phyloP scores from a whole-genome alignment of 2,329 filamentous ascomycete genomes.

The Pseudophaeomoniella oleicola region DNA sequence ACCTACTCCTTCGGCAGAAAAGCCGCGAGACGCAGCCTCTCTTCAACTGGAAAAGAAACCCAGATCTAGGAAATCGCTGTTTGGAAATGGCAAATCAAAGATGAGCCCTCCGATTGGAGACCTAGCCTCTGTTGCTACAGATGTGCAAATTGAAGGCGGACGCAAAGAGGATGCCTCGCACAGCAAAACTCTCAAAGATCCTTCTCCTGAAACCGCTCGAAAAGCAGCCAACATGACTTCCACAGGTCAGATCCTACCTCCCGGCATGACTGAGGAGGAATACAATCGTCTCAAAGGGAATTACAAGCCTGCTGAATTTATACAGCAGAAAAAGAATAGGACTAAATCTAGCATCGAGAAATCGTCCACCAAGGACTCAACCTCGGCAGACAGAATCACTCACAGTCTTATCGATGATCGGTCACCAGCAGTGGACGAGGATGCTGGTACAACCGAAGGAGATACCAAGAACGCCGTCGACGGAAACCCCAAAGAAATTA shows the following conservation, averaged over 20 bases:
- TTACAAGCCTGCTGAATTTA: background rate
- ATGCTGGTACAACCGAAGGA: too few relatives aligned
- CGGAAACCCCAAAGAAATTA: too few relatives aligned
- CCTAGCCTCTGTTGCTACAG: background rate
- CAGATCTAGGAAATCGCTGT: background rate
- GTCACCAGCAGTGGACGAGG: too few relatives aligned
- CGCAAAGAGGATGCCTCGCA: background rate
- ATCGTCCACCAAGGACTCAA: too few relatives aligned
- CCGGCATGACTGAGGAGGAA: background rate
- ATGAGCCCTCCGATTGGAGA: background rate
- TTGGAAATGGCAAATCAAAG: background rate
- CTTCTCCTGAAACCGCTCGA: background rate
- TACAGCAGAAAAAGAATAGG: too few relatives aligned
- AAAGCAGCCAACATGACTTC: background rate
- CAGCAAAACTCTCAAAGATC: background rate
- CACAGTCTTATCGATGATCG: too few relatives aligned
- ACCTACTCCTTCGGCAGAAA: background rate
- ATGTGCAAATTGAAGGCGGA: background rate
- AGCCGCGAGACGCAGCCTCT: background rate
- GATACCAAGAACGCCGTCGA: too few relatives aligned
- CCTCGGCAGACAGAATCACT: too few relatives aligned
- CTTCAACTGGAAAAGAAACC: background rate
- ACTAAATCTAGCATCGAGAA: too few relatives aligned
- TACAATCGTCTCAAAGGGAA: background rate
- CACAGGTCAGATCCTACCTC: background rate